phyloP scores from a whole-genome alignment of 2,329 filamentous ascomycete species.

The Sarocladiaceae sp. region DNA sequence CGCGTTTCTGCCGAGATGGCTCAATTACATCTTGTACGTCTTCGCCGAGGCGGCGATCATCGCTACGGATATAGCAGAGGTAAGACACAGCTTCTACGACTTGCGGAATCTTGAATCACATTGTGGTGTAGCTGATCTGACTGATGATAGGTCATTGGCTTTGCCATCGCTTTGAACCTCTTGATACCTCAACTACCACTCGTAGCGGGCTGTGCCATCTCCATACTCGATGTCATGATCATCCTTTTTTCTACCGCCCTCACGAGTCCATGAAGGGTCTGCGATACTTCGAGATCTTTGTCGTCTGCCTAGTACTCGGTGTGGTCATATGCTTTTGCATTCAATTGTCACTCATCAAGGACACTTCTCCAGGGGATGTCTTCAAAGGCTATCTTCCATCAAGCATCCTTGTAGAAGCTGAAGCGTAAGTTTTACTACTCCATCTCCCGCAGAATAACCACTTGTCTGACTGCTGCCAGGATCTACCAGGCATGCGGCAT shows the following conservation, averaged over 20 bases:
- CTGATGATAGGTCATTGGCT: constrained; percentile 54
- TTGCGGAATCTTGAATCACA: no score
- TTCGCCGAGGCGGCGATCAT: constrained; percentile 66
- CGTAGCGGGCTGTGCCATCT: constrained; percentile 61
- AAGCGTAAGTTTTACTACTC: constrained; percentile 23
- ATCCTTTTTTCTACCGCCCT: constrained; percentile 55
- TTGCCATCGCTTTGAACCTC: constrained; percentile 65
- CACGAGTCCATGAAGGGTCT: constrained; percentile 44
- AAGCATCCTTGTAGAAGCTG: constrained; percentile 44
- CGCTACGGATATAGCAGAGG: constrained; percentile 66
- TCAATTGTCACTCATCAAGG: constrained; percentile 58
- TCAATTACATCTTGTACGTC: constrained; percentile 57
- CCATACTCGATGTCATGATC: constrained; percentile 49
- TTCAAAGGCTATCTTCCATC: constrained; percentile 64
- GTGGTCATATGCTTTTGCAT: constrained; percentile 69
- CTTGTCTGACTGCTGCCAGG: constrained; percentile 10
- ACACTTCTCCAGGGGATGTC: constrained; percentile 53
- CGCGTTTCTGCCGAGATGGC: constrained; percentile 60
- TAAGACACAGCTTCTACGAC: no score
- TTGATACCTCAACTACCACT: constrained; percentile 60
- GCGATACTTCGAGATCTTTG: constrained; percentile 55
- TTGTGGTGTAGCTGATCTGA: not conserved
- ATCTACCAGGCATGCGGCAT: constrained; percentile 72
- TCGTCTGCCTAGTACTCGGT: constrained; percentile 59
- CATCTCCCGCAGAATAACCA: not conserved